Percentiles rank a stretch among this genome's conserved stretches.
Conservation (phyloP, 306 rosid genomes). For the Vigna mungo region DNA sequence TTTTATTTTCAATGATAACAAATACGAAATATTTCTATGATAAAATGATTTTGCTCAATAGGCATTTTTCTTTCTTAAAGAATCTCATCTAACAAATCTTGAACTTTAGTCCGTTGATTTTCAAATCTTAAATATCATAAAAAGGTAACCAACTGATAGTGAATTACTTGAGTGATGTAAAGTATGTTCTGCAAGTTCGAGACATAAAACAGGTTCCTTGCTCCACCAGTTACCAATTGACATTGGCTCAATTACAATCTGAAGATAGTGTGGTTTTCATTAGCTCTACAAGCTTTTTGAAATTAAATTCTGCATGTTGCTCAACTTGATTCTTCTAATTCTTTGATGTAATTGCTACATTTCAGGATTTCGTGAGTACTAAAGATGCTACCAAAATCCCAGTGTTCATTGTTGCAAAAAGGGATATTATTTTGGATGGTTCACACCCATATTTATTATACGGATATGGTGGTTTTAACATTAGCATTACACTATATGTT, state of each 20-base stretch:
- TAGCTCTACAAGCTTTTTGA: constrained; percentile 76
- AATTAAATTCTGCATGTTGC: constrained; percentile 15
- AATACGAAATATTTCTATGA: background rate
- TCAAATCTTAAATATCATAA: constrained; percentile 6
- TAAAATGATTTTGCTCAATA: constrained; percentile 22
- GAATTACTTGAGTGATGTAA: too few relatives aligned
- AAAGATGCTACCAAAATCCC: constrained; percentile 91
- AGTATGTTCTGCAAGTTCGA: too few relatives aligned
- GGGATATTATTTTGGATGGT: constrained; percentile 76
- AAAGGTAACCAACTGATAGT: too few relatives aligned
- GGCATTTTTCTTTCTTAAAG: constrained; percentile 6
- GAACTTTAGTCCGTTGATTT: constrained; percentile 30
- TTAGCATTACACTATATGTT: constrained; percentile 75
- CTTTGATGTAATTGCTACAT: constrained; percentile 31
- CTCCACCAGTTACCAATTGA: constrained; percentile 84
- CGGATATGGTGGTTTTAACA: constrained; percentile 93
- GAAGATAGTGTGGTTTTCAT: constrained; percentile 72
- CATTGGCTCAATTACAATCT: constrained; percentile 91
- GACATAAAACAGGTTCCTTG: too few relatives aligned
- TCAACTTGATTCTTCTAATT: constrained; percentile 32
- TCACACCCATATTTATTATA: constrained; percentile 97
- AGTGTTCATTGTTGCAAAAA: constrained; percentile 74
- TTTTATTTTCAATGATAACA: too few relatives aligned
- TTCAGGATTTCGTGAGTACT: constrained; percentile 85
- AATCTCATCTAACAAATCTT: constrained; percentile 4